Percentiles rank a stretch among this genome's conserved stretches.
These are phyloP conservation scores for Microbotryum intermedium DNA, from an alignment of 1,284 basidiomycete genomes.

Conservation along the genomic window DNA sequence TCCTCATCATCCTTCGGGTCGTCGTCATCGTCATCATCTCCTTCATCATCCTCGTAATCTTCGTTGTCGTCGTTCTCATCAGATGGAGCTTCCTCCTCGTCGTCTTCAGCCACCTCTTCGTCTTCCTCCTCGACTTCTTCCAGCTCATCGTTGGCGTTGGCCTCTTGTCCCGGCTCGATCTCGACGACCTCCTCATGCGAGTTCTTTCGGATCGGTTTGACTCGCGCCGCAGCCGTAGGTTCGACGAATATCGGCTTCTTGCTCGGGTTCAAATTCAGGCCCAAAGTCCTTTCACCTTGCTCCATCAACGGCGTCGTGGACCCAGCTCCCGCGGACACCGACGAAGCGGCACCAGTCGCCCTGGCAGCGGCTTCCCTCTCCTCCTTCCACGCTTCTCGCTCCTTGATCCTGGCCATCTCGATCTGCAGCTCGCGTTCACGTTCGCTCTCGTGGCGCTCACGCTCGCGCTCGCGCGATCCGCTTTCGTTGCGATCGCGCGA, in stretches of 20 bases:
- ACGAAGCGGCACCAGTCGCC: slow-evolving; percentile 13
- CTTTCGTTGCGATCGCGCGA: slow-evolving; percentile 11
- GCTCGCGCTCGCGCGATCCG: background rate
- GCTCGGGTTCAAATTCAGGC: background rate
- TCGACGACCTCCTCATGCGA: slow-evolving; percentile 7
- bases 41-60: slow-evolving; percentile 8
- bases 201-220: background rate
- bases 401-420: slow-evolving; percentile 14
- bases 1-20: background rate
- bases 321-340: slow-evolving; percentile 5
- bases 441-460: background rate
- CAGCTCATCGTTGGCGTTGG: slow-evolving; percentile 3
- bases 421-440: background rate
- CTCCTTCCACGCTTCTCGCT: slow-evolving; percentile 16
- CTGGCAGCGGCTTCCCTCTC: slow-evolving; percentile 11
- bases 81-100: background rate
- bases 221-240: background rate
- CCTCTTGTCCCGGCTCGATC: slow-evolving; percentile 1
- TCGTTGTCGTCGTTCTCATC: slow-evolving; percentile 5
- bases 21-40: background rate
- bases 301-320: slow-evolving; percentile 4
- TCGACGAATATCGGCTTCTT: too few relatives aligned
- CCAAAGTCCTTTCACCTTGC: background rate
- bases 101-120: background rate
- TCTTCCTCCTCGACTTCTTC: slow-evolving; percentile 16